Base-by-base conservation (phyloP, 495 filamentous ascomycete genomes). In the Pyrenula massariospora region DNA sequence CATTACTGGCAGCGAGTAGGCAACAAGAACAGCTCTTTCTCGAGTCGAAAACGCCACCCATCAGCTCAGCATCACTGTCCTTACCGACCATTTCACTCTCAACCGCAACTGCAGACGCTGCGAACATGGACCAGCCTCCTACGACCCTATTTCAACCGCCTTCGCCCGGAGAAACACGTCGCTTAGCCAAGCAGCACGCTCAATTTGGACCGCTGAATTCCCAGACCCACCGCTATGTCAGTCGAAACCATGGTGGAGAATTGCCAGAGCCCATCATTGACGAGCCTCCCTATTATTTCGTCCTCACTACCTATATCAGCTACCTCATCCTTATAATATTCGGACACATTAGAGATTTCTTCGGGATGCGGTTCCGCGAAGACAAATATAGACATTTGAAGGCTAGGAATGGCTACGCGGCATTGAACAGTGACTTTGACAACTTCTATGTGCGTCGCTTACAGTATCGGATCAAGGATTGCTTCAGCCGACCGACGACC, bases 361-460 rank as follows among this genome's bases (percentile, higher is more conserved):
- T 98, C 66, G 93, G 94, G 62, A 97, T 96, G 74, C 82, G 89
- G 22, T 96, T 97, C 70, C 83, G 85, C 64, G 79, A 89, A 62
- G 81, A 86, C 54, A 76, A 85, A 56, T 98, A 98, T 70, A 82
- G 81, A 63, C 86, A 95, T 62, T 72, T 98, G 62, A 88, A 86
- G 67, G 79, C 82, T 22, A 75, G 79, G 54, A 88, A 96, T 69
- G 93, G 93, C 48, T 96, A 96, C 68, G 93, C 91, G 19, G 88
- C 93, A n/a, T 75, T 98, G 62, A 96, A 96, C 70, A 94, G 89
- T 61, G 93, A 97, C 70, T 98, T 98, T 63, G 93, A 98, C 73
- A 97, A 90, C 70, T 98, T 98, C 70, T 98, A 98, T 70, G 88
- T 93, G 42, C 82, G 93, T 52, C 80, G 93, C 57, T 68, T 97